Evolutionary conservation across 495 filamentous ascomycete species (phyloP).

Genomic region (Penicillium riverlandense): DNA sequence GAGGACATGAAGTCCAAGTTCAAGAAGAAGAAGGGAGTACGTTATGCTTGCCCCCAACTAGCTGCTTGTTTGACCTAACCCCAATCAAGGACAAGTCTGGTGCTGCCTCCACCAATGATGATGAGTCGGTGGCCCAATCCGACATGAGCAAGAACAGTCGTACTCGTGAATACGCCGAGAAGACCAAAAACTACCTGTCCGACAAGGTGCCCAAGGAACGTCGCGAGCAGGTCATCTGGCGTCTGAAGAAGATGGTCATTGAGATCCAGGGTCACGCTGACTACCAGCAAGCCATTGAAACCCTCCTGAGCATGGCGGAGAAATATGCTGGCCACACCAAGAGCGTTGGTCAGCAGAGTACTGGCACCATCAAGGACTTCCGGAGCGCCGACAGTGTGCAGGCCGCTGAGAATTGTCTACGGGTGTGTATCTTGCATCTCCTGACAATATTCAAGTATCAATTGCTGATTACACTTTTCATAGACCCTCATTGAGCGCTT

Average conservation of each 20-base stretch:
- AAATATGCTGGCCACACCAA: constrained; percentile 74
- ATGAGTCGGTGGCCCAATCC: constrained; percentile 9
- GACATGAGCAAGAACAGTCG: constrained; percentile 10
- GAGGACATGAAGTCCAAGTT: constrained; percentile 62
- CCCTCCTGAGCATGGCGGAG: constrained; percentile 75
- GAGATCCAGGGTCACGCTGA: constrained; percentile 92
- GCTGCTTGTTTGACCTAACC: constrained; percentile 1
- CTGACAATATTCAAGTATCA: neutral
- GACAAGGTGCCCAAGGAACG: constrained; percentile 89
- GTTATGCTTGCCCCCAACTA: neutral
- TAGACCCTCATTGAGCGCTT: constrained; percentile 89
- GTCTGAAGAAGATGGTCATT: constrained; percentile 95
- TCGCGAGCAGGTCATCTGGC: constrained; percentile 85
- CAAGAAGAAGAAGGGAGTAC: constrained; percentile 51
- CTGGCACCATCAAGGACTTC: constrained; percentile 62
- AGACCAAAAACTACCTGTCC: constrained; percentile 63
- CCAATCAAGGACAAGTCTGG: constrained; percentile 10
- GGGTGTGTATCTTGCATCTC: constrained; percentile 38
- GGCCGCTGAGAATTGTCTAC: constrained; percentile 72
- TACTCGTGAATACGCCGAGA: constrained; percentile 26
- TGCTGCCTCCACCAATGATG: constrained; percentile 4
- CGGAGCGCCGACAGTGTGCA: constrained; percentile 52
- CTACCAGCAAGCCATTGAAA: constrained; percentile 83
- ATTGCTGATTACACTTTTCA: constrained; percentile 39
- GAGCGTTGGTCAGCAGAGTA: constrained; percentile 52